phyloP scores from a whole-genome alignment of 148 eudicot genomes.

The Dysphania ambrosioides region DNA sequence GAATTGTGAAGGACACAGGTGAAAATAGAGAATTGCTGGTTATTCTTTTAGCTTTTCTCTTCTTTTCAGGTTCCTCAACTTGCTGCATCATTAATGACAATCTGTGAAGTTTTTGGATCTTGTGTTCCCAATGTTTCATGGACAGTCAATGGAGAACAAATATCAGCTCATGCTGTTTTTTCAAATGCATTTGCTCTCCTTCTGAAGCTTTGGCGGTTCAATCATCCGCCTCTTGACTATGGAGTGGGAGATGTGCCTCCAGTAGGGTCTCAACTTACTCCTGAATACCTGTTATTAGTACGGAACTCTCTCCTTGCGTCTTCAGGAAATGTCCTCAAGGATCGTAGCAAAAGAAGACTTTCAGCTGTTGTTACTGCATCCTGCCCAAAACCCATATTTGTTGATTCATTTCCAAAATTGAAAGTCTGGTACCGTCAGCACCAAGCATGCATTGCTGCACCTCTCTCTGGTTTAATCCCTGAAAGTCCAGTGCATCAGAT shows the following conservation, averaged over 20 bases:
- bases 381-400: slow-evolving; percentile 66
- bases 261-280: slow-evolving; percentile 91
- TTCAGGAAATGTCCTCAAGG: slow-evolving; percentile 48
- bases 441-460: slow-evolving; percentile 84
- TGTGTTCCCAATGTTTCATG: slow-evolving; percentile 67
- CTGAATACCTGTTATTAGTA: slow-evolving; percentile 72
- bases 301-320: slow-evolving; percentile 74
- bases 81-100: slow-evolving; percentile 91
- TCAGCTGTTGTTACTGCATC: slow-evolving; percentile 55
- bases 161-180: slow-evolving; percentile 75
- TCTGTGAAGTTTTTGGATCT: slow-evolving; percentile 91
- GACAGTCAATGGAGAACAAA: slow-evolving; percentile 76
- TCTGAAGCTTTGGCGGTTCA: slow-evolving; percentile 91
- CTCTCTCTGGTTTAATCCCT: slow-evolving; percentile 76
- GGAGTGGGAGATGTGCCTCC: slow-evolving; percentile 95
- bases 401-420: slow-evolving; percentile 80
- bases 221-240: slow-evolving; percentile 82
- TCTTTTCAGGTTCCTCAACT: slow-evolving; percentile 79
- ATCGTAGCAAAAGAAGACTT: slow-evolving; percentile 51
- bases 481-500: slow-evolving; percentile 78
- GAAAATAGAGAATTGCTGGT: background rate
- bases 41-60: background rate
- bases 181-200: slow-evolving; percentile 92
- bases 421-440: slow-evolving; percentile 92
- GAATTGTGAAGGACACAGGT: too few species aligned